Conservation (phyloP, 495 filamentous ascomycete genomes). For the Emericellopsis terricola region DNA sequence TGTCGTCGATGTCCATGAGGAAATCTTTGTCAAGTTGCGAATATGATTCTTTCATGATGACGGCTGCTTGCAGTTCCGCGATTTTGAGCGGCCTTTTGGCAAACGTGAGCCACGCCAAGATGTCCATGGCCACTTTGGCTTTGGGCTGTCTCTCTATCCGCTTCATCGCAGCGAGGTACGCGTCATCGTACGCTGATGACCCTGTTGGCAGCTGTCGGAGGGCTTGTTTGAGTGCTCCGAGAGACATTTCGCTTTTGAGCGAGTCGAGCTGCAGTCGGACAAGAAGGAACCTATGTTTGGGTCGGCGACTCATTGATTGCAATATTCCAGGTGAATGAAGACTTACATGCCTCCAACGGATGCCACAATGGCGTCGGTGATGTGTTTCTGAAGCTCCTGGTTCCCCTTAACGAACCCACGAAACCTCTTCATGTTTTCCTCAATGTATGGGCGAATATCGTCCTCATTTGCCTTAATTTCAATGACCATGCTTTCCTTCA, state of each 20-base stretch:
- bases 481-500: constrained; percentile 4
- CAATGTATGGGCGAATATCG: constrained; percentile 13
- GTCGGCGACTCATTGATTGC: neutral
- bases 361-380: neutral
- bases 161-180: constrained; percentile 25
- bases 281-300: constrained; percentile 29
- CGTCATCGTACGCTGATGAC: constrained; percentile 9
- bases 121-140: constrained; percentile 12
- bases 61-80: constrained; percentile 27
- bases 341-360: neutral
- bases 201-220: constrained; percentile 15
- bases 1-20: constrained; percentile 15
- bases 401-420: neutral
- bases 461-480: constrained; percentile 15
- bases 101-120: constrained; percentile 27
- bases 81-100: constrained; percentile 19
- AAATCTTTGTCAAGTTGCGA: constrained; percentile 19
- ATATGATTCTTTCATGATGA: constrained; percentile 17
- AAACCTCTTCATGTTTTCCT: neutral
- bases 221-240: constrained; percentile 13
- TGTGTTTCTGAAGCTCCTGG: neutral
- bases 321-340: neutral
- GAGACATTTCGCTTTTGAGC: constrained; percentile 16
- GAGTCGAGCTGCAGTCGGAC: constrained; percentile 30
- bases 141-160: constrained; percentile 22